Conservation (phyloP, 495 filamentous ascomycete species). For the Terfezia claveryi region DNA sequence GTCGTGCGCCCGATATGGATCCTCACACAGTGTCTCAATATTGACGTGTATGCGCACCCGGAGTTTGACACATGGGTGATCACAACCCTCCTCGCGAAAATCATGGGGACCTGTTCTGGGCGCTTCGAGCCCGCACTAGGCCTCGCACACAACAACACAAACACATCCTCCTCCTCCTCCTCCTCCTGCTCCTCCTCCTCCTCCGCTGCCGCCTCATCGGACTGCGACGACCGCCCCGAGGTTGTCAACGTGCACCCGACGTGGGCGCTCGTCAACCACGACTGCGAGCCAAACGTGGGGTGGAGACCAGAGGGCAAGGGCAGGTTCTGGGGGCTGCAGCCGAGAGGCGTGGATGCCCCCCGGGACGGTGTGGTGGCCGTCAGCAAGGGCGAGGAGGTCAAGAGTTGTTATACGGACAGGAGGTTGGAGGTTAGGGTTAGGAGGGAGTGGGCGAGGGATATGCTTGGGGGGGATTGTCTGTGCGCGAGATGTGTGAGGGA, state of each 20-base stretch:
- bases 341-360: conserved; percentile 18
- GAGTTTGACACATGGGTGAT: conserved; percentile 39
- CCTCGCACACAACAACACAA: neutral
- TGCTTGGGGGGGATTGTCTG: conserved; percentile 63
- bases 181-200: too few relatives aligned
- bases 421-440: conserved; percentile 37
- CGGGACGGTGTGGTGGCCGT: conserved; percentile 34
- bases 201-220: conserved; percentile 9
- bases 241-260: conserved; percentile 33
- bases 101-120: conserved; percentile 14
- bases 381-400: conserved; percentile 44
- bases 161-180: too few relatives aligned
- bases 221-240: neutral
- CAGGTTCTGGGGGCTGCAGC: conserved; percentile 35
- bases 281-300: conserved; percentile 74
- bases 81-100: conserved; percentile 47
- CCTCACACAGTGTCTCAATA: conserved; percentile 12
- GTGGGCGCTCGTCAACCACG: conserved; percentile 75
- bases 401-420: neutral
- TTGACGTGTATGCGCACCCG: conserved; percentile 33
- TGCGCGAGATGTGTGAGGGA: conserved; percentile 52
- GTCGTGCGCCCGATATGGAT: neutral
- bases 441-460: conserved; percentile 71
- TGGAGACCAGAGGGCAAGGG: conserved; percentile 90
- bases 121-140: neutral